Base-by-base conservation (phyloP, 208 protist genomes). In the Crithidia thermophila region DNA sequence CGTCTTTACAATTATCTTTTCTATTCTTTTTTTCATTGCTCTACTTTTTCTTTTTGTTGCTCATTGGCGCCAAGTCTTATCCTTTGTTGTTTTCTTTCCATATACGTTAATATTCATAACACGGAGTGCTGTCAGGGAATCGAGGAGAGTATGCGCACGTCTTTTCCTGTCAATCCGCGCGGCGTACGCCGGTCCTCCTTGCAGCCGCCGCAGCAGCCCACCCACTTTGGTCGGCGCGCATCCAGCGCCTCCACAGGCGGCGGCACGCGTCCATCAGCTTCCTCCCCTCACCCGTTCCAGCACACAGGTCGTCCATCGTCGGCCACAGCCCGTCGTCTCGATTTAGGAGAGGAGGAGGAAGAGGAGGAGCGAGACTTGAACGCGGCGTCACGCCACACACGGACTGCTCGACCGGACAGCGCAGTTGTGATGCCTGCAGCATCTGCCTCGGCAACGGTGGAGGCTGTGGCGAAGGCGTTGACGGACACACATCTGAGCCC, bases 91-190 rank as follows among this genome's bases (percentile, higher is more conserved):
- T 58, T 43, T 43, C 7, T 55, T 55, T 52, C 10, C 10, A 52
- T 52, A 52, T 52, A 52, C 10, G 20, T 46, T 21, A 4, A 46
- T n/a, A 46, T 21, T 49, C 20, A 34, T n/a, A n/a, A n/a, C n/a
- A n/a, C n/a, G n/a, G n/a, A n/a, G n/a, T n/a, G n/a, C n/a, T n/a
- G n/a, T n/a, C n/a, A n/a, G n/a, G n/a, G n/a, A n/a, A n/a, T n/a
- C n/a, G n/a, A n/a, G n/a, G n/a, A n/a, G n/a, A n/a, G n/a, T n/a
- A 62, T 62, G 56, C 42, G 56, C 7, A 14, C 56, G 13, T 21
- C 28, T 3, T 25, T 39, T 16, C 56, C 56, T 0, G 56, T 62
- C 28, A 51, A 62, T 28, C 56, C 56, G 10, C 56, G 56, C 16
- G 40, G 42, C 5, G 42, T 51, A 25, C 56, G 56, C 8, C 56